Percentiles rank a stretch among this genome's conserved stretches.
These are phyloP conservation scores for Lichtheimia hyalospora DNA, from an alignment of 371 early-diverging fungal species.

Conservation along the genomic window DNA sequence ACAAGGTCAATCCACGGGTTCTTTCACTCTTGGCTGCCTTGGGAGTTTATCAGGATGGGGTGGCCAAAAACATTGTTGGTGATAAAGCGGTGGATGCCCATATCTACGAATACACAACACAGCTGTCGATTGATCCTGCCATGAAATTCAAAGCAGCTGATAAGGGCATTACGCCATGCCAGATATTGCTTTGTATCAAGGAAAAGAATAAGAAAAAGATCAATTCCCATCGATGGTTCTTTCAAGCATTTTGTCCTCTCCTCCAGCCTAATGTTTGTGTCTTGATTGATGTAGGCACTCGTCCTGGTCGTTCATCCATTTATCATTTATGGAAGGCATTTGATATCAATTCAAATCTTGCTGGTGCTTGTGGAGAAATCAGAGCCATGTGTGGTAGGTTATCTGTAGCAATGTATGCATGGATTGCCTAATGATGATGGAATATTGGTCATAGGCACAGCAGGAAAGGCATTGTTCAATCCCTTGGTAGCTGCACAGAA, in stretches of 20 bases:
- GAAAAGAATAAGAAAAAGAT: constrained; percentile 73
- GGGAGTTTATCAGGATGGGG: constrained; percentile 92
- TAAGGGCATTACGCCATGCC: constrained; percentile 74
- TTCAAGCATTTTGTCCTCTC: constrained; percentile 81
- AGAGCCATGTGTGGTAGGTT: constrained; percentile 69
- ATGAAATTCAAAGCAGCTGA: constrained; percentile 63
- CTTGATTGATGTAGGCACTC: constrained; percentile 83
- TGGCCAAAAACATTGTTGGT: constrained; percentile 73
- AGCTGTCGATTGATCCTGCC: constrained; percentile 63
- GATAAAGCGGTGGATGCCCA: constrained; percentile 78
- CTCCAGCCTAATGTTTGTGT: constrained; percentile 77
- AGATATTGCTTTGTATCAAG: constrained; percentile 81
- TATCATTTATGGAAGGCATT: constrained; percentile 86
- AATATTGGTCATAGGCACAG: constrained; percentile 52
- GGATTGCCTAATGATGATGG: not conserved
- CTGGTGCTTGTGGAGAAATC: constrained; percentile 89
- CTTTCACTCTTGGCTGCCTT: constrained; percentile 81
- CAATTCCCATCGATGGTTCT: constrained; percentile 91
- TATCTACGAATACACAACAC: constrained; percentile 89
- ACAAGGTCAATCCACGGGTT: constrained; percentile 76
- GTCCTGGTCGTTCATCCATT: constrained; percentile 61
- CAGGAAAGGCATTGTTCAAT: constrained; percentile 68
- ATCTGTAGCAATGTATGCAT: not conserved
- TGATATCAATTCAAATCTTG: constrained; percentile 69
- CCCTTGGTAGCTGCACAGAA: constrained; percentile 89